These are phyloP conservation scores for Elasticomyces elasticus DNA, from an alignment of 495 filamentous ascomycete genomes.

Conservation along the genomic window DNA sequence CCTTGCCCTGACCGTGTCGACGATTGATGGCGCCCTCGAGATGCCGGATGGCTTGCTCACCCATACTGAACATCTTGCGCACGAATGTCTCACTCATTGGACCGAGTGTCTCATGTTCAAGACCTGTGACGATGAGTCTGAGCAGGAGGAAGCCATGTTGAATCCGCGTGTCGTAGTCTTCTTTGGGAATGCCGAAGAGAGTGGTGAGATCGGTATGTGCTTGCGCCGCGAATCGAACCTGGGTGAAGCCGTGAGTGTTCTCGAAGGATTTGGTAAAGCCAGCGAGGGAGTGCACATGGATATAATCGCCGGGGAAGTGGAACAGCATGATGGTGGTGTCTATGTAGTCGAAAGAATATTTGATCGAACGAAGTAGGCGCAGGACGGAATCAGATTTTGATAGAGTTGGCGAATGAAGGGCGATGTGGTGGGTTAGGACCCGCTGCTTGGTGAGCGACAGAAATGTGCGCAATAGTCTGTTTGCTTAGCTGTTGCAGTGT, in stretches of 20 bases:
- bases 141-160: background rate
- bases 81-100: background rate
- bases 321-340: background rate
- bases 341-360: too few relatives aligned
- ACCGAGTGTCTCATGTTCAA: background rate
- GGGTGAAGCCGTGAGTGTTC: background rate
- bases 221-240: background rate
- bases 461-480: too few relatives aligned
- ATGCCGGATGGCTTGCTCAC: constrained; percentile 3
- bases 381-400: too few relatives aligned
- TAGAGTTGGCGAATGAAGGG: too few relatives aligned
- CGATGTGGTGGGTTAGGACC: too few relatives aligned
- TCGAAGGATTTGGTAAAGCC: background rate
- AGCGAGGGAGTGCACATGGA: background rate
- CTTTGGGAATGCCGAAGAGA: background rate
- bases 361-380: too few relatives aligned
- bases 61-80: background rate
- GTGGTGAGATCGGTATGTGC: background rate
- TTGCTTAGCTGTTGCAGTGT: too few relatives aligned
- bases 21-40: background rate
- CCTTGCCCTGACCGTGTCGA: background rate
- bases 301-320: too few relatives aligned
- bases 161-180: background rate
- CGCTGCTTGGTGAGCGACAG: too few relatives aligned
- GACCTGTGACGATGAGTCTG: background rate